phyloP scores from a whole-genome alignment of 2,329 filamentous ascomycete species.

The Ceratocystis albifundus region DNA sequence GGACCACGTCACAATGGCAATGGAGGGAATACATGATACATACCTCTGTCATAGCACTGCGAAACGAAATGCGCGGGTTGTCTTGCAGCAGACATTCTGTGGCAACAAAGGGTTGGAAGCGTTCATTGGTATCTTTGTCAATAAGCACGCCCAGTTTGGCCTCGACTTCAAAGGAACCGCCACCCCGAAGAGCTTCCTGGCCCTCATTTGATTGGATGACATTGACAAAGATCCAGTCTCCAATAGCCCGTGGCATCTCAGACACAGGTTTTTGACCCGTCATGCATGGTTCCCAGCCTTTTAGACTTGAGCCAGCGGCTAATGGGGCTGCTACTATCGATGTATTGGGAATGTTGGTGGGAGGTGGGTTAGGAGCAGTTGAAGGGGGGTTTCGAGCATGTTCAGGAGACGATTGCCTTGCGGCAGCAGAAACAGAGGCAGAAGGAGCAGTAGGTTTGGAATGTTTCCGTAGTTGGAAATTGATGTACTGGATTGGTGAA shows the following conservation, averaged over 20 bases:
- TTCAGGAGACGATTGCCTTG: conserved; percentile 39
- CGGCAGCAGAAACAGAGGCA: conserved; percentile 25
- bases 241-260: conserved; percentile 62
- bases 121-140: conserved; percentile 56
- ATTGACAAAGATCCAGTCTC: conserved; percentile 65
- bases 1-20: background rate
- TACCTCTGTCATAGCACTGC: conserved; percentile 84
- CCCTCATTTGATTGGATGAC: conserved; percentile 58
- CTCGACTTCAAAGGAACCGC: conserved; percentile 80
- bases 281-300: conserved; percentile 56
- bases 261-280: conserved; percentile 60
- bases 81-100: conserved; percentile 60
- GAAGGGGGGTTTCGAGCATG: conserved; percentile 30
- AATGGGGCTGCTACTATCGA: background rate
- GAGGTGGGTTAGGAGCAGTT: conserved; percentile 22
- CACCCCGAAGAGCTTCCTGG: conserved; percentile 49
- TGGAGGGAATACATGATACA: conserved; percentile 28
- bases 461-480: conserved; percentile 37
- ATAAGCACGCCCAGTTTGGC: conserved; percentile 81
- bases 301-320: conserved; percentile 30
- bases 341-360: conserved; percentile 19
- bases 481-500: conserved; percentile 34
- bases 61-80: conserved; percentile 54
- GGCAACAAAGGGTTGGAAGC: conserved; percentile 54
- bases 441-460: conserved; percentile 30